Evolutionary conservation across 1,284 basidiomycete species (phyloP), one percentile per base, ranked within the genome.

Genomic region (Quambalaria eucalypti): DNA sequence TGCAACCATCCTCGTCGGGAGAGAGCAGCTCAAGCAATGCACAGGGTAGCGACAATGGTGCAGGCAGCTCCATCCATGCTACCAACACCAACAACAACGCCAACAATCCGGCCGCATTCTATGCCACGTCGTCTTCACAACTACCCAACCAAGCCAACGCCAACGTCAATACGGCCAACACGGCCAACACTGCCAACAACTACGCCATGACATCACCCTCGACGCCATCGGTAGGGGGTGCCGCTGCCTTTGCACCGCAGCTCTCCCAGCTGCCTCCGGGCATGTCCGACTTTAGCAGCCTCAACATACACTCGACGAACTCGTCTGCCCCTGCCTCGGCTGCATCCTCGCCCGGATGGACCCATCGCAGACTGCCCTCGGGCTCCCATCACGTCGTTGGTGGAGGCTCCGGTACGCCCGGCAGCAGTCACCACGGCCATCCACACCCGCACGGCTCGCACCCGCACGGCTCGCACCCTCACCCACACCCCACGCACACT

Each of bases 301-400:
- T 46, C 21, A 46, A 64, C 1, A 59, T 68, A 25, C 62, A 60
- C 55, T 60, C 59, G n/a, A 64, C 66, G 16, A 19, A 10, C 1
- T 19, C 40, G 7, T 64, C 64, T 30, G 50, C 64, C 26, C 67
- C 67, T 26, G 62, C 61, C 50, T 61, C 59, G 2, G 67, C 67
- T 10, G 65, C 65, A n/a, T 63, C 62, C 1, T 65, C 62, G 21
- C 67, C 67, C n/a, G 64, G 65, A 10, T 60, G 57, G 4, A 62
- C 61, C 12, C 62, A 64, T 7, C 55, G 61, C 19, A 55, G 66
- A 10, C 57, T 65, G 26, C 61, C 61, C 19, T 25, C 31, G 25
- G n/a, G 10, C 9, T 16, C 33, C 21, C 16, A 25, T 8, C 51
- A 48, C 29, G 23, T 28, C n/a, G 48, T 25, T 23, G 51, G 31